Base-by-base conservation (phyloP, 768 basidiomycete species). In the Suillus subluteus region DNA sequence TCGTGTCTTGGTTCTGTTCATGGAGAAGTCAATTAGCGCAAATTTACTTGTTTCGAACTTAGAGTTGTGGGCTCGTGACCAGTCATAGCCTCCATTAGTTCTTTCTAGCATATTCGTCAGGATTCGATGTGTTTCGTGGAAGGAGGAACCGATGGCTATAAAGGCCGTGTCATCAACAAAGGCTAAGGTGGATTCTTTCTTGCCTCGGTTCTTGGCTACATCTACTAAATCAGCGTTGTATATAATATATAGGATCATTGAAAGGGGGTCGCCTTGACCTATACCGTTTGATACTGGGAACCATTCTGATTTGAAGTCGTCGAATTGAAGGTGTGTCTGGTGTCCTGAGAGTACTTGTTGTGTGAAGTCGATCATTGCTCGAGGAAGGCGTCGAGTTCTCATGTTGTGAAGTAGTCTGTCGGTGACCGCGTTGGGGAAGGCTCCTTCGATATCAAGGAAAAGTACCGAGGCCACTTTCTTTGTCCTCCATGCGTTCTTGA, bases 111-210 rank as follows among this genome's bases (percentile, higher is more conserved):
- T 70, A 0, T 58, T 48, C 15, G 4, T 13, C 26, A 58, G 16
- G 12, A 12, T 72, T 0, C 5, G 35, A 23, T 66, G 66, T 0
- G 75, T 70, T 1, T 70, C 69, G 0, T 55, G 16, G 35, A 81
- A 75, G 2, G 54, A 43, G 0, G 41, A 0, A 2, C 41, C 74
- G 2, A 62, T 35, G 0, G 75, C 76, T 0, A 78, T 21, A 0
- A 77, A 52, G 6, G 68, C 72, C 1, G 66, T 66, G 63, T 80
- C 71, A 56, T 79, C 69, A 0, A 79, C 71, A 58, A 74, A 79
- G 0, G 70, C 72, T 0, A 35, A 16, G 0, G 40, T 58, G 13
- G 30, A 21, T 8, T 58, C 58, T 0, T 35, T 4, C 30, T 58
- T 30, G n/a, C n/a, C n/a, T 5, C 1, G 3, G 2, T 3, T 0